These are phyloP conservation scores for Punica granatum DNA, from an alignment of 345 rosid species.

Conservation along the genomic window DNA sequence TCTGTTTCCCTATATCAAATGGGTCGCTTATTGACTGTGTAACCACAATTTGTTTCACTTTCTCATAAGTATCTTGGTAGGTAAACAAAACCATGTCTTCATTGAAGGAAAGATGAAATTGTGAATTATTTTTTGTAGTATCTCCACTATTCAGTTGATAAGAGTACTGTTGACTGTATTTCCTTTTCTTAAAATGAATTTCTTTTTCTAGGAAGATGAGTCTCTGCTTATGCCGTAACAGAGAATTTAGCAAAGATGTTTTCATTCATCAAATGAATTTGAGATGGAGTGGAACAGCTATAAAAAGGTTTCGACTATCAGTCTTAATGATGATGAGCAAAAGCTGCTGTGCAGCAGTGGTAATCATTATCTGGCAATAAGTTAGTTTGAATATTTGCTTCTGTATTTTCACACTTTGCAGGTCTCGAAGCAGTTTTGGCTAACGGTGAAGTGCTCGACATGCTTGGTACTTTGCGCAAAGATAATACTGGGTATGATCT, in stretches of 20 bases:
- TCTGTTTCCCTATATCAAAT: background rate
- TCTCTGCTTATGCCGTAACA: background rate
- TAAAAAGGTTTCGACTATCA: background rate
- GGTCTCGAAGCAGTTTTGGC: conserved; percentile 93
- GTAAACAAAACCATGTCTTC: background rate
- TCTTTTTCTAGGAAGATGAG: background rate
- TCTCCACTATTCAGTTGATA: no score
- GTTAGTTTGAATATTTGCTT: background rate
- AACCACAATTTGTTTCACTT: background rate
- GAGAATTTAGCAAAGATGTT: background rate
- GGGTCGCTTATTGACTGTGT: background rate
- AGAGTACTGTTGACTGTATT: no score
- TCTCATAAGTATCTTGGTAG: background rate
- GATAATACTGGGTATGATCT: conserved; percentile 95
- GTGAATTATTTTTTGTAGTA: no score
- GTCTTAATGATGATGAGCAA: background rate
- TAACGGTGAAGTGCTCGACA: conserved; percentile 79
- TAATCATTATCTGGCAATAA: background rate
- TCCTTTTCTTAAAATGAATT: background rate
- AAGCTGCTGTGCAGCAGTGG: background rate
- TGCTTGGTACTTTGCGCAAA: conserved; percentile 91
- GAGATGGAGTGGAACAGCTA: background rate
- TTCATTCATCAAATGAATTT: background rate
- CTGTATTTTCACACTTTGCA: conserved; percentile 14
- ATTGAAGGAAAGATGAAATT: background rate